A percentile compares a stretch with the other conserved stretches of the same genome.
Evolutionary conservation across 495 filamentous ascomycete species (phyloP).

Genomic region (Aspergillus steynii): DNA sequence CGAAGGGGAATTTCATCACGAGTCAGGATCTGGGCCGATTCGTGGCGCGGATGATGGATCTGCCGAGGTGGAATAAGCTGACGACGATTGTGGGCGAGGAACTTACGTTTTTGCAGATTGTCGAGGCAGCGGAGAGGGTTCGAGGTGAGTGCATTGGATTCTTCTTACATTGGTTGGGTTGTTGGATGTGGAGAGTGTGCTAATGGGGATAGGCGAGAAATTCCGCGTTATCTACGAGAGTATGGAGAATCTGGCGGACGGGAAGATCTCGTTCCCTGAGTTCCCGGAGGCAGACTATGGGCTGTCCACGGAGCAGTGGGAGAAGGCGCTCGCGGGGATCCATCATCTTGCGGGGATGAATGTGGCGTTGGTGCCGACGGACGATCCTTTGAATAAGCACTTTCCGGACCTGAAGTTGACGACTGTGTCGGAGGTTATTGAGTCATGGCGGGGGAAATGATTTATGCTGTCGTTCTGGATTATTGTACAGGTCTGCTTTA

Average conservation of each 20-base stretch:
- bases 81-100: conserved; percentile 32
- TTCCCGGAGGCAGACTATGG: conserved; percentile 1
- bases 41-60: conserved; percentile 34
- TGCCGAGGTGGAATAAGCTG: conserved; percentile 30
- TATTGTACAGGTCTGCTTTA: no score
- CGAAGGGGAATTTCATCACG: conserved; percentile 36
- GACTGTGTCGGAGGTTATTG: conserved; percentile 6
- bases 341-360: background rate
- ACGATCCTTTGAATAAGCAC: conserved; percentile 3
- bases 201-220: conserved; percentile 21
- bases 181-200: no score
- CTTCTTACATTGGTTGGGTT: no score
- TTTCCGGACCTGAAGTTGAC: conserved; percentile 7
- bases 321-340: background rate
- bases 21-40: conserved; percentile 42
- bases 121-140: conserved; percentile 34
- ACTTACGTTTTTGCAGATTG: conserved; percentile 32
- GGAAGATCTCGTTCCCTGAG: conserved; percentile 20
- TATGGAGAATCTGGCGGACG: conserved; percentile 33
- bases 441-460: conserved; percentile 1
- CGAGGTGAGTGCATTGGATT: conserved; percentile 15
- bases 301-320: background rate
- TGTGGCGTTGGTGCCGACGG: background rate
- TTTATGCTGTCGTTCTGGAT: no score
- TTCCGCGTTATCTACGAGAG: conserved; percentile 40